Base-by-base conservation (phyloP, 805 yeast species). In the Metschnikowia anglica region DNA sequence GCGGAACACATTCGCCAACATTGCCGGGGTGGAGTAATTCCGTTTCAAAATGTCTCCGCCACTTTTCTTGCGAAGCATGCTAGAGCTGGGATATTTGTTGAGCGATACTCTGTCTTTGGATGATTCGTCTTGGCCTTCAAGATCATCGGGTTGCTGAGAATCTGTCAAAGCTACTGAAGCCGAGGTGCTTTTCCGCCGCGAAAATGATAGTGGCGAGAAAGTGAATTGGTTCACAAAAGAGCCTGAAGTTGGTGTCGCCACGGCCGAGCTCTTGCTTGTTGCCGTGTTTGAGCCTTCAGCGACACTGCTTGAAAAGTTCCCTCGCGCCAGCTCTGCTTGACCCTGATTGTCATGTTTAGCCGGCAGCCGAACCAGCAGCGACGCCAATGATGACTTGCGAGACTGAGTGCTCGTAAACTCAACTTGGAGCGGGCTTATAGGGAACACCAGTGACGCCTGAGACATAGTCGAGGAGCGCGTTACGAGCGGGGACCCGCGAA, bases 371-470 rank as follows among this genome's bases (percentile, higher is more conserved):
- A 57, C 49, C 39, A 65, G 65, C 8, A 73, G 73, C 10, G 72
- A 63, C 8, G 68, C 66, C 3, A 72, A 64, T 5, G 70, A 56
- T 4, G 70, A 61, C 40, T 68, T 68, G 29, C 70, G 54, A 1
- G 74, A 66, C 10, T 67, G 70, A 0, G 67, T 58, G 28, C 61
- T 57, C n/a, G 44, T 27, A 30, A 52, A 41, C 34, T 47, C 48
- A n/a, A 44, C 37, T 41, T 42, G 48, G 21, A 46, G 37, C 15
- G 51, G 49, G 15, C 50, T 41, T 25, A 43, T 21, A 50, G 60
- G 41, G 51, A 49, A 11, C 47, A 56, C 20, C 48, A 17, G 44
- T 4, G 37, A 31, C 25, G 43, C 26, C 37, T 25, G 46, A 24
- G 39, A 8, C 36, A 39, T 18, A 47, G 43, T 15, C 39, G 51